phyloP scores from a whole-genome alignment of 192 early-diverging fungal species.

The Umbelopsis vinacea region DNA sequence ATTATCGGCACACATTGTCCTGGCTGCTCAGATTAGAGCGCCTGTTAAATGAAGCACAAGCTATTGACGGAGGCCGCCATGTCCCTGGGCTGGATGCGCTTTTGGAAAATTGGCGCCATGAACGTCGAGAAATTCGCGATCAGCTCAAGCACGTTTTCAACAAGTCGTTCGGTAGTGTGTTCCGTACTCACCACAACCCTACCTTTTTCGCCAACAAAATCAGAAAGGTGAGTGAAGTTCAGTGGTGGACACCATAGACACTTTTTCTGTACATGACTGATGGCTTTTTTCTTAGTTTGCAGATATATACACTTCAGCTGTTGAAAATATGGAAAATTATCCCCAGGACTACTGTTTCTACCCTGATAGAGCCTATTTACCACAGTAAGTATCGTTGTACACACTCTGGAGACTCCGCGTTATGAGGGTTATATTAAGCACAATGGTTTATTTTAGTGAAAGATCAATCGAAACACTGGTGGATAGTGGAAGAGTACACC shows the following conservation, averaged over 20 bases:
- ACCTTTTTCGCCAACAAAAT: slow-evolving; percentile 67
- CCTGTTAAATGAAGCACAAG: slow-evolving; percentile 60
- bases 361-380: slow-evolving; percentile 60
- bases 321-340: slow-evolving; percentile 56
- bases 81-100: slow-evolving; percentile 28
- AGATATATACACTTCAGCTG: slow-evolving; percentile 53
- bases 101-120: slow-evolving; percentile 51
- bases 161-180: slow-evolving; percentile 63
- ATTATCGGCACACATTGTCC: slow-evolving; percentile 53
- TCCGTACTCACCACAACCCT: slow-evolving; percentile 62
- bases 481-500: slow-evolving; percentile 33
- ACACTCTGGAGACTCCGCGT: no score
- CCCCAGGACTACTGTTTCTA: slow-evolving; percentile 66
- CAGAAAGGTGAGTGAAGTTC: slow-evolving; percentile 33
- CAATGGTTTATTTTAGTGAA: slow-evolving; percentile 28
- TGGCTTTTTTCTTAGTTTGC: slow-evolving; percentile 25
- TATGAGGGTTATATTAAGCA: neutral
- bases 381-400: slow-evolving; percentile 45
- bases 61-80: slow-evolving; percentile 36
- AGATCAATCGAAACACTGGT: slow-evolving; percentile 36
- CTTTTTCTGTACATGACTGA: neutral
- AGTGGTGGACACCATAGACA: neutral
- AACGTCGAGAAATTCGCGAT: slow-evolving; percentile 48
- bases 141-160: slow-evolving; percentile 58
- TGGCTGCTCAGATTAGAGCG: slow-evolving; percentile 61